These are phyloP conservation scores for Phanerochaete sordida DNA, from an alignment of 768 basidiomycete species.

Conservation along the genomic window DNA sequence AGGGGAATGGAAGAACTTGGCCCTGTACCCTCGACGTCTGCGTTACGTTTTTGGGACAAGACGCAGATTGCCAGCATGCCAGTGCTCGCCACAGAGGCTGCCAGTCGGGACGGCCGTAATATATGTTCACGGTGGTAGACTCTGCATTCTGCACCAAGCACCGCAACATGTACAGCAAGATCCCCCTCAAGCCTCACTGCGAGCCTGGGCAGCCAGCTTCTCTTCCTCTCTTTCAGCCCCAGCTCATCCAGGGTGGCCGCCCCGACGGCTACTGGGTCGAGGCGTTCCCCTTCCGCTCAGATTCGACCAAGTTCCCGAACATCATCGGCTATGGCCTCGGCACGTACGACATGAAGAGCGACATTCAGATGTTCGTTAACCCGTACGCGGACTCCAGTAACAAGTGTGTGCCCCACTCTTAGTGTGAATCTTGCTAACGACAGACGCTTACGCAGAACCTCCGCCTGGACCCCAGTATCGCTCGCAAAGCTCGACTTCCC, in stretches of 20 bases:
- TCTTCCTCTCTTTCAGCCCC: slow-evolving; percentile 1
- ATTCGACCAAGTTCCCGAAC: slow-evolving; percentile 8
- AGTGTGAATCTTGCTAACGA: background rate
- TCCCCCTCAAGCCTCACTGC: slow-evolving; percentile 5
- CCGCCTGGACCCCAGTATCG: background rate
- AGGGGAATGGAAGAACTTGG: too few species aligned
- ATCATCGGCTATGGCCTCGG: slow-evolving; percentile 21
- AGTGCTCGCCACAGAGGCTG: background rate
- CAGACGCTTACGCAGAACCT: background rate
- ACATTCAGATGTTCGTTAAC: slow-evolving; percentile 12
- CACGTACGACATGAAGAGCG: background rate
- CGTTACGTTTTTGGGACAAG: too few species aligned
- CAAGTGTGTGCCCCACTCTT: background rate
- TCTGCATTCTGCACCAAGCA: background rate
- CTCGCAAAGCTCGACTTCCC: slow-evolving; percentile 17
- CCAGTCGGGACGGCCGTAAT: too few species aligned
- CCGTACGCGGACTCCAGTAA: slow-evolving; percentile 10
- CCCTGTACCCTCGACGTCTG: too few species aligned
- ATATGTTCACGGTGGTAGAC: background rate
- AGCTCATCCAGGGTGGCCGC: slow-evolving; percentile 7
- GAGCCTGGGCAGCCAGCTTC: background rate
- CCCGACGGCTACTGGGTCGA: slow-evolving; percentile 21
- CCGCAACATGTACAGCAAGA: background rate
- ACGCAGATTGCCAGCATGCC: too few species aligned
- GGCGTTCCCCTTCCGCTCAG: slow-evolving; percentile 12